Evolutionary conservation across 2,329 filamentous ascomycete species (phyloP).

Genomic region (Dothistroma pini): DNA sequence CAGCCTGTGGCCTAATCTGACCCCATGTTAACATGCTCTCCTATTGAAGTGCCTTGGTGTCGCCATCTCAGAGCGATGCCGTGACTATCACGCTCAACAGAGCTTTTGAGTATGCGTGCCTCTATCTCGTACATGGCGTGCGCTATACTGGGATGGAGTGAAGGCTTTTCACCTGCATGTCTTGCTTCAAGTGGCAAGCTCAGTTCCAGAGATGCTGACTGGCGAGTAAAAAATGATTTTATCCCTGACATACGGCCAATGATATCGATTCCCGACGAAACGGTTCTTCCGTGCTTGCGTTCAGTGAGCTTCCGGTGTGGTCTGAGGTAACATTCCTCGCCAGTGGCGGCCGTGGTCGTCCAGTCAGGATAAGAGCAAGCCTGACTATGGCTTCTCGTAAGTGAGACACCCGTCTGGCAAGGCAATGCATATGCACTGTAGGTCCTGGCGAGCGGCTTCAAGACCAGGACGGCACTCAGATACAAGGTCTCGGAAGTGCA

Average conservation of each 20-base stretch:
- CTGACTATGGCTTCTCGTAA: neutral
- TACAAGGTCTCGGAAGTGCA: neutral
- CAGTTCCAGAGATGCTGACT: neutral
- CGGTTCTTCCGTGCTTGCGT: too few species aligned
- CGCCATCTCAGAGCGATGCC: neutral
- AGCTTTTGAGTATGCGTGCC: neutral
- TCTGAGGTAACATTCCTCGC: neutral
- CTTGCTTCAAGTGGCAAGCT: neutral
- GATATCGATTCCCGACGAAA: neutral
- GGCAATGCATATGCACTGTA: neutral
- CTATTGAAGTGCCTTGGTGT: neutral
- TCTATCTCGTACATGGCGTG: neutral
- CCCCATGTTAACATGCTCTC: neutral
- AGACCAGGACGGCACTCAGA: neutral
- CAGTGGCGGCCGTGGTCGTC: neutral
- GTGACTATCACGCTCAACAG: neutral
- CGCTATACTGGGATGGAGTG: neutral
- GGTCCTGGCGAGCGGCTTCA: neutral
- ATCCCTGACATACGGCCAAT: neutral
- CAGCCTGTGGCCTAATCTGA: neutral
- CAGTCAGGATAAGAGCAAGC: neutral
- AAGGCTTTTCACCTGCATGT: neutral
- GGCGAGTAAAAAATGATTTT: neutral
- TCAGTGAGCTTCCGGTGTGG: too few species aligned
- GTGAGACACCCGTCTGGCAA: neutral